Evolutionary conservation across 2,329 filamentous ascomycete species (phyloP).

Genomic region (Neonectria punicea): DNA sequence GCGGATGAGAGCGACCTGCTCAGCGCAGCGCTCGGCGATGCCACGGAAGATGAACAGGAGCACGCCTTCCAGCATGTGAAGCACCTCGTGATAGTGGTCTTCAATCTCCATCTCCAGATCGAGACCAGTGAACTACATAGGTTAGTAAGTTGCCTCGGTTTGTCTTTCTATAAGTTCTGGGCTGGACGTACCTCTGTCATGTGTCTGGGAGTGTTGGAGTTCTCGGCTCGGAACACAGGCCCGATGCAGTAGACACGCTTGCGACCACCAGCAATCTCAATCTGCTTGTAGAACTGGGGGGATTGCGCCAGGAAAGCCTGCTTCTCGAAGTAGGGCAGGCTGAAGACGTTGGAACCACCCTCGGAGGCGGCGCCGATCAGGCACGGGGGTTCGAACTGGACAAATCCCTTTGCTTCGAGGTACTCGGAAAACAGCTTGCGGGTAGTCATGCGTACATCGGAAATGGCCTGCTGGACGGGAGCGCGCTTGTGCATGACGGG

Average conservation of each 20-base stretch:
- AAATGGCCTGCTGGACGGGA: constrained; percentile 88
- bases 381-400: constrained; percentile 88
- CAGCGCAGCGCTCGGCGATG: constrained; percentile 72
- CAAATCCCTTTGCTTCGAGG: constrained; percentile 78
- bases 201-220: constrained; percentile 85
- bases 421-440: constrained; percentile 81
- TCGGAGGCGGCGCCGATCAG: constrained; percentile 91
- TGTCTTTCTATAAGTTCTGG: background rate
- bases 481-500: constrained; percentile 91
- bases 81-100: constrained; percentile 79
- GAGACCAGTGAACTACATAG: constrained; percentile 77
- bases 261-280: constrained; percentile 82
- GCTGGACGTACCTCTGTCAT: constrained; percentile 73
- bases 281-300: constrained; percentile 89
- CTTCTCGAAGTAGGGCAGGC: constrained; percentile 88
- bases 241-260: constrained; percentile 83
- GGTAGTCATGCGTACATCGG: constrained; percentile 64
- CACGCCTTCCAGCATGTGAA: constrained; percentile 76
- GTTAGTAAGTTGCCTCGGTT: constrained; percentile 13
- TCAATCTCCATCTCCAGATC: constrained; percentile 93
- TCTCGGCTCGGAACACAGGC: constrained; percentile 86
- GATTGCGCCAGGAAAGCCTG: constrained; percentile 83
- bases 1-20: constrained; percentile 78
- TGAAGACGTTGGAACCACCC: constrained; percentile 92
- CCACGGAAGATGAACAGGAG: constrained; percentile 83